A percentile compares a stretch with the other conserved stretches of the same genome.
These are phyloP conservation scores for Nemania sp. DNA, from an alignment of 2,329 filamentous ascomycete species.

Conservation along the genomic window DNA sequence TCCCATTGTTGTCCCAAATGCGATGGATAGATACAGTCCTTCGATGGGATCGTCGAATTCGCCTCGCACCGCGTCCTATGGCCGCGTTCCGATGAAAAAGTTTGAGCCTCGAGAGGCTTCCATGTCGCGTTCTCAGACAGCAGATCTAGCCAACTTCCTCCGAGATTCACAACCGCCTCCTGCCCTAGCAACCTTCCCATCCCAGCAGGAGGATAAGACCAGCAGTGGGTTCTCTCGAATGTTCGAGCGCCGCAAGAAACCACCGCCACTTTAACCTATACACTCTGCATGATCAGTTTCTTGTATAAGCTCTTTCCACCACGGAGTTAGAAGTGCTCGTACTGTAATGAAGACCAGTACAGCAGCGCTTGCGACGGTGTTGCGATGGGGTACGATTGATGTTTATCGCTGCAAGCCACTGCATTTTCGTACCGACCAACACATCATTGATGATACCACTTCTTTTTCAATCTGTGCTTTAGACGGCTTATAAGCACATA, in stretches of 20 bases:
- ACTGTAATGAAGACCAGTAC: neutral
- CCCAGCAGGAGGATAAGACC: conserved; percentile 44
- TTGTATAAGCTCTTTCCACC: conserved; percentile 30
- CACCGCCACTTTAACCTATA: conserved; percentile 38
- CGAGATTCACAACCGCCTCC: conserved; percentile 69
- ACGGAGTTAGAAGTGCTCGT: neutral
- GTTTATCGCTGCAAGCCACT: neutral
- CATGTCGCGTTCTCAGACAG: conserved; percentile 54
- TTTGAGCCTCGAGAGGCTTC: conserved; percentile 61
- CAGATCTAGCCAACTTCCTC: conserved; percentile 74
- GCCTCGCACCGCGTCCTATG: conserved; percentile 36
- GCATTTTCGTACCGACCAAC: neutral
- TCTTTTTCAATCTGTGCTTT: conserved; percentile 4
- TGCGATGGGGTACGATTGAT: neutral
- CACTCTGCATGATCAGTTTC: conserved; percentile 8
- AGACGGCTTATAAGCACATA: conserved; percentile 6
- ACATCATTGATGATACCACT: conserved; percentile 20
- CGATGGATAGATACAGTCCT: conserved; percentile 49
- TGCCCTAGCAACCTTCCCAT: conserved; percentile 36
- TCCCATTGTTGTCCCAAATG: conserved; percentile 56
- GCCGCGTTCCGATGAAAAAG: conserved; percentile 59
- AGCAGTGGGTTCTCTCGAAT: conserved; percentile 51
- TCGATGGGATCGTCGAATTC: conserved; percentile 26
- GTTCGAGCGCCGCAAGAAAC: conserved; percentile 57
- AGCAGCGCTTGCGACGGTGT: neutral